Evolutionary conservation across 139 green algal genomes (phyloP), one percentile per base, ranked within the genome.

Genomic region (Raphidocelis subcapitata): DNA sequence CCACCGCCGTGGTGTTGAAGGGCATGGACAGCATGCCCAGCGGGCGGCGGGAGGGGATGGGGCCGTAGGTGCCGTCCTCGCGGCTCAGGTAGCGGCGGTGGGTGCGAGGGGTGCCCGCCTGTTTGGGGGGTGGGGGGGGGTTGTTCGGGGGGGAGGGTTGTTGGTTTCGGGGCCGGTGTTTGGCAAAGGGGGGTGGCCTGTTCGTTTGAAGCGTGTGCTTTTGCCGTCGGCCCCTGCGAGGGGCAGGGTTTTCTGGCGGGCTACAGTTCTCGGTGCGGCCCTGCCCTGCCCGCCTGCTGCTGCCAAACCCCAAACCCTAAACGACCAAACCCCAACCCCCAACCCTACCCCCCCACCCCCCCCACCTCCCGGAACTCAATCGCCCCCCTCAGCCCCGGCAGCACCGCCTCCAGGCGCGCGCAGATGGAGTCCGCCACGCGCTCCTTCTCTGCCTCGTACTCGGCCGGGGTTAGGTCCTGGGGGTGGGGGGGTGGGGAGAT

Each of bases 1-100:
- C 24, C 46, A 83, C 24, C 24, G 69, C 66, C 31, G 92, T 97
- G 55, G 74, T 88, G 84, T 98, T 98, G 81, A 98, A 94, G 20
- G 94, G 94, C 94, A 98, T 98, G 72, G 81, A 88, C 23, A 98
- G 80, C 85, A 98, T 96, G 36, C 94, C 94, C 23, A 93, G 73
- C 2, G 95, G 94, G 24, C 80, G 84, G 24, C 87, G 76, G 1
- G 87, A 85, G 29, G 94, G 94, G 70, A 98, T 97, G 68, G 95
- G 95, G 14, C 94, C 94, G 77, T 99, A 99, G 1, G 86, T 95
- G 62, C 94, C 94, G 75, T 97, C 91, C 10, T 84, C 75, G 20
- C 94, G 87, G 65, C 83, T 93, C 4, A 99, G 82, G 79, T 95
- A 99, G n/a, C 84, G 81, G 8, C 90, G 83, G 82, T 99, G 94